Base-by-base conservation (phyloP, 2,329 filamentous ascomycete species). In the Didymosphaeria variabile region DNA sequence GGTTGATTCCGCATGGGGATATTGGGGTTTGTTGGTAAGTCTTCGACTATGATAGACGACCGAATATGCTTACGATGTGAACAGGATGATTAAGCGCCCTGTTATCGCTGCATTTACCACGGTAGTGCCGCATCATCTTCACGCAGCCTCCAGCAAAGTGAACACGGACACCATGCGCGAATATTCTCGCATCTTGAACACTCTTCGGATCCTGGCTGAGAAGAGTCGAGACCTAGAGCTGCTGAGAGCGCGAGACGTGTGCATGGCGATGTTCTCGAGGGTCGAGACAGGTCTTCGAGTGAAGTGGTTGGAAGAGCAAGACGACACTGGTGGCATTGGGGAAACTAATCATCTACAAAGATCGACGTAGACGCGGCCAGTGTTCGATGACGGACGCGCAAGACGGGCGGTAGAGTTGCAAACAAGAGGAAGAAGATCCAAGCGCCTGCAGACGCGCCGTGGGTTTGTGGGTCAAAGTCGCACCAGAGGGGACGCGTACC, bases 61-160 rank as follows among this genome's bases (percentile, higher is more conserved):
- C 40, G 36, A 45, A 32, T n/a, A 54, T 36, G 17, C 19, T 45
- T 23, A 45, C 9, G 7, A 21, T 7, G 54, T 44, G 9, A 6
- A 32, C 6, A 64, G 58, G 52, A 57, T 65, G 58, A 65, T 59
- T 52, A 64, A 59, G 52, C 40, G 52, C 58, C 57, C 63, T 31
- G 31, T 71, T 7, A 54, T 68, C 13, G 72, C 72, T 21, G 70
- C 70, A 8, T 57, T 73, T 2, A 61, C 65, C 19, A 70, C 68
- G 1, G 66, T 70, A 3, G 57, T 73, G n/a, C 59, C 68, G 13
- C 63, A 72, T 26, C 58, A 67, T 29, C 49, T 65, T 26, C 62
- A 69, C 29, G 60, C 67, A 13, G 55, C 58, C 7, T 32, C 45
- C 13, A 12, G 38, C 2, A 50, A 45, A 23, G 49, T 15, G 55